Conservation (phyloP, 306 rosid genomes). For the Castanospermum australe region DNA sequence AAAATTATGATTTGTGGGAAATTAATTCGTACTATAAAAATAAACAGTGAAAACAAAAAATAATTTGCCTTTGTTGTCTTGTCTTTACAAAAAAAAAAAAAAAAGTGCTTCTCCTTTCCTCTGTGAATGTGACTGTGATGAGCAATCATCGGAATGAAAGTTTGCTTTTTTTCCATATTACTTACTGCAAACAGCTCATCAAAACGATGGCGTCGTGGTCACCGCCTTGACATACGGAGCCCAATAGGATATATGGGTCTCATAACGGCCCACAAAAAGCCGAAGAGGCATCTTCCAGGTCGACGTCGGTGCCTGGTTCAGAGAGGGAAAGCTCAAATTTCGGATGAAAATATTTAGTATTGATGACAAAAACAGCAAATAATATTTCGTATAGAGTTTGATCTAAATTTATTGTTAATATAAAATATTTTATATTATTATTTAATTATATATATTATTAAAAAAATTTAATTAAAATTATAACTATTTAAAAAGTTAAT, state of each 20-base stretch:
- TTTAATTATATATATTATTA: too few relatives aligned
- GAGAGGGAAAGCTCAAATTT: too few relatives aligned
- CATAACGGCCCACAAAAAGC: neutral
- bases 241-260: neutral
- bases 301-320: neutral
- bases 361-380: too few relatives aligned
- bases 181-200: neutral
- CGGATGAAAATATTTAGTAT: too few relatives aligned
- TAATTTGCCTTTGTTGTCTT: neutral
- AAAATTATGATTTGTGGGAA: neutral
- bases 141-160: slow-evolving; percentile 17
- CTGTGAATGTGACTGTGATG: slow-evolving; percentile 1
- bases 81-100: too few relatives aligned
- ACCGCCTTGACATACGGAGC: slow-evolving; percentile 28
- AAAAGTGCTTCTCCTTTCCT: slow-evolving; percentile 11
- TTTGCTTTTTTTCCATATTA: neutral
- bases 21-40: neutral
- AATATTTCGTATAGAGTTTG: too few relatives aligned
- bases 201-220: neutral
- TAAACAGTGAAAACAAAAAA: neutral
- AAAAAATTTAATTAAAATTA: too few relatives aligned
- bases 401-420: too few relatives aligned
- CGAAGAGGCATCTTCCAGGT: neutral
- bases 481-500: too few relatives aligned
- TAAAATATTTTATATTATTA: too few relatives aligned